A percentile compares a stretch with the other conserved stretches of the same genome.
Conservation (phyloP, 306 rosid species). For the Dalbergia cochinchinensis region DNA sequence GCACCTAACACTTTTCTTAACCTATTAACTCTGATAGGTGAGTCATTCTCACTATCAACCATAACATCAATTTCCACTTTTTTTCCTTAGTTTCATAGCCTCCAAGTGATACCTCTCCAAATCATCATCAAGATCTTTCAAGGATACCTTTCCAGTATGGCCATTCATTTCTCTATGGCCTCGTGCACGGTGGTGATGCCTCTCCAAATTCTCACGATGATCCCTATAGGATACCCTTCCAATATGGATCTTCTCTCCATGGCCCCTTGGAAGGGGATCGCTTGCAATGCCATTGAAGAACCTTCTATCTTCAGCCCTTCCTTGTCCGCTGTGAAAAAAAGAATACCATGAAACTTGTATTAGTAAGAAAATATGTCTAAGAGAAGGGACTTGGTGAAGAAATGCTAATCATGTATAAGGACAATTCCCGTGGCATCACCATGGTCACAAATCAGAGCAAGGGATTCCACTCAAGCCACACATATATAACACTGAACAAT, state of each 20-base stretch:
- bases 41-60: conserved; percentile 11
- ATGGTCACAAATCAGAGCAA: conserved; percentile 5
- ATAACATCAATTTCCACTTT: conserved; percentile 28
- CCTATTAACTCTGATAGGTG: conserved; percentile 31
- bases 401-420: conserved; percentile 27
- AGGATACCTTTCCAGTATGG: conserved; percentile 44
- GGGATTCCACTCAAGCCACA: conserved; percentile 7
- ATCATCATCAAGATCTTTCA: conserved; percentile 69
- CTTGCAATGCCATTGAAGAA: conserved; percentile 20
- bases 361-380: not conserved
- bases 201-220: conserved; percentile 57
- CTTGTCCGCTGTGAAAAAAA: conserved; percentile 45
- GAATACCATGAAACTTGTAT: conserved; percentile 9
- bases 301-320: conserved; percentile 37
- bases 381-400: not conserved
- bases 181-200: conserved; percentile 27
- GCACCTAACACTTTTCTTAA: conserved; percentile 2
- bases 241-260: conserved; percentile 19
- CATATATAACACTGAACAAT: too few relatives aligned
- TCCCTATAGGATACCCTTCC: conserved; percentile 48
- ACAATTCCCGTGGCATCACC: conserved; percentile 14
- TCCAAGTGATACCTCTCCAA: conserved; percentile 64
- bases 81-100: conserved; percentile 40
- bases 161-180: conserved; percentile 33
- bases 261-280: conserved; percentile 34